Percentiles rank a stretch among this genome's conserved stretches.
Evolutionary conservation across 2,329 filamentous ascomycete genomes (phyloP).

Genomic region (Stachybotrys echinatus): DNA sequence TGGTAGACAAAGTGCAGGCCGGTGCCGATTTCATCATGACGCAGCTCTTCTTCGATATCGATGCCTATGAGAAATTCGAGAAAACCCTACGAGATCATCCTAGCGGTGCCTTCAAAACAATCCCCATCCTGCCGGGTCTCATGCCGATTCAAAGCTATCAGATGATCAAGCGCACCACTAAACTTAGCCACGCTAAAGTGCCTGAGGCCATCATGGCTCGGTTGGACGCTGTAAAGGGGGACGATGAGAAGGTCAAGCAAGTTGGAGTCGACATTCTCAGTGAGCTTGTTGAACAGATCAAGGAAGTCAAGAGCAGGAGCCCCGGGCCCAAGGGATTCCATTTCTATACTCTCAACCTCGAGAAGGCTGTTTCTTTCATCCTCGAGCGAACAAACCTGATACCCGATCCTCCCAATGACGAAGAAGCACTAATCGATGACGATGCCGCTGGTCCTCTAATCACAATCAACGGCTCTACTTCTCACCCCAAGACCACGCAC

Average conservation of each 20-base stretch:
- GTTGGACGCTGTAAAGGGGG: constrained; percentile 67
- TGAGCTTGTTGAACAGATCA: constrained; percentile 78
- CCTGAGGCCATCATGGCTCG: constrained; percentile 66
- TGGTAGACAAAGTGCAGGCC: constrained; percentile 85
- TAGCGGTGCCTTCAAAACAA: constrained; percentile 77
- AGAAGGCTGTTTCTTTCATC: constrained; percentile 93
- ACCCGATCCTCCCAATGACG: constrained; percentile 51
- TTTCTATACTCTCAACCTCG: constrained; percentile 94
- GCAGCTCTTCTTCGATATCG: constrained; percentile 89
- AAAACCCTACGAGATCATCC: constrained; percentile 69
- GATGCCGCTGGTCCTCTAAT: constrained; percentile 18
- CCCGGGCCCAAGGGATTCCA: constrained; percentile 75
- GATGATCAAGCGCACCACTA: constrained; percentile 89
- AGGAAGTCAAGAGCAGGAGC: constrained; percentile 52
- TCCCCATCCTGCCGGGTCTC: constrained; percentile 87
- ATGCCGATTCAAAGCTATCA: constrained; percentile 99
- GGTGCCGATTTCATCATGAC: constrained; percentile 99
- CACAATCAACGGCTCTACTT: constrained; percentile 44
- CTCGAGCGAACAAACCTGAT: constrained; percentile 83
- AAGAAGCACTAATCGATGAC: constrained; percentile 47
- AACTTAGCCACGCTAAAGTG: constrained; percentile 84
- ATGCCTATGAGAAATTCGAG: constrained; percentile 79
- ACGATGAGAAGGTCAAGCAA: constrained; percentile 76
- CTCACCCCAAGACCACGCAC: constrained; percentile 24
- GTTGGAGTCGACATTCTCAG: constrained; percentile 77